Conservation (phyloP, 495 filamentous ascomycete species). For the Trichoderma asperelloides region DNA sequence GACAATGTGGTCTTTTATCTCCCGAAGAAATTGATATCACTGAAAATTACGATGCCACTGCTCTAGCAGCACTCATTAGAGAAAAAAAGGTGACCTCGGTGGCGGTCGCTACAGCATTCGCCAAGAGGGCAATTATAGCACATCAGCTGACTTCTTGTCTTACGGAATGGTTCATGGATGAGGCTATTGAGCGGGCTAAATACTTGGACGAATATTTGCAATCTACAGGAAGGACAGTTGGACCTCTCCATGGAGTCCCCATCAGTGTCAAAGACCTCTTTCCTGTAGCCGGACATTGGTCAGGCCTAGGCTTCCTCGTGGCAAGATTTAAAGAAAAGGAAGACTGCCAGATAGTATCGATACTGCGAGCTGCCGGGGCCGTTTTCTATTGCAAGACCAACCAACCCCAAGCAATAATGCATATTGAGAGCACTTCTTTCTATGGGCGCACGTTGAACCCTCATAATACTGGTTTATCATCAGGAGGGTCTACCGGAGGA, state of each 20-base stretch:
- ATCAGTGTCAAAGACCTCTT: constrained; percentile 45
- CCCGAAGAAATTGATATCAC: constrained; percentile 44
- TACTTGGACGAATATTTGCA: constrained; percentile 51
- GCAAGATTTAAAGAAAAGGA: constrained; percentile 16
- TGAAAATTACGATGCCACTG: constrained; percentile 37
- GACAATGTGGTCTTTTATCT: constrained; percentile 13
- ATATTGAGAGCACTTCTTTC: constrained; percentile 14
- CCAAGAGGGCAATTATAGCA: constrained; percentile 43
- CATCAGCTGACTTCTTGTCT: background rate
- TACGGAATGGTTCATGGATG: constrained; percentile 55
- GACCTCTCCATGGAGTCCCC: constrained; percentile 70
- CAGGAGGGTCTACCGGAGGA: constrained; percentile 58
- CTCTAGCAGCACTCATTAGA: constrained; percentile 29
- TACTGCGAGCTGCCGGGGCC: constrained; percentile 35
- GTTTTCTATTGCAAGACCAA: constrained; percentile 49
- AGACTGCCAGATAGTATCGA: constrained; percentile 25
- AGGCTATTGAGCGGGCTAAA: constrained; percentile 54
- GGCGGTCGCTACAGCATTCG: constrained; percentile 53
- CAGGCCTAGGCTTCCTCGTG: constrained; percentile 48
- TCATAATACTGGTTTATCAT: constrained; percentile 38
- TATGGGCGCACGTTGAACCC: constrained; percentile 37
- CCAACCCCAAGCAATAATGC: constrained; percentile 48
- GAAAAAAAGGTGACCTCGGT: constrained; percentile 56
- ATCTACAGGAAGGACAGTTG: constrained; percentile 51
- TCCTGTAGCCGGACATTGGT: constrained; percentile 62